Evolutionary conservation across 108 stramenopile species (phyloP).

Genomic region (Nitzschia palea): DNA sequence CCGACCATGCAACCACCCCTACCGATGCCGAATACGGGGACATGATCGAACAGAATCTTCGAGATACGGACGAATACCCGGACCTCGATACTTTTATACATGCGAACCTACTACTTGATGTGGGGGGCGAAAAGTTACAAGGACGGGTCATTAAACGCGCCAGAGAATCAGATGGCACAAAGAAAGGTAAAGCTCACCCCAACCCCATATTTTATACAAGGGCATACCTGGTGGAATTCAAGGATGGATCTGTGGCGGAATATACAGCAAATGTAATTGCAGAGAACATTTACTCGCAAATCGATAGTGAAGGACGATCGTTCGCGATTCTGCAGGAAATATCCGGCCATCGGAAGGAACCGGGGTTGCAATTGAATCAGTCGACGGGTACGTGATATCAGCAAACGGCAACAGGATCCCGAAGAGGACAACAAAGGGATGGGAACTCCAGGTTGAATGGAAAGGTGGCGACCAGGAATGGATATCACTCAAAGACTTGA

Average conservation of each 20-base stretch:
- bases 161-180: conserved; percentile 11
- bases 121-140: not conserved
- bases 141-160: conserved; percentile 8
- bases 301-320: conserved; percentile 27
- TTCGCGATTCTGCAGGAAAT: conserved; percentile 14
- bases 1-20: too few species aligned
- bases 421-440: conserved; percentile 49
- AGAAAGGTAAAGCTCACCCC: not conserved
- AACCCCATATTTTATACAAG: conserved; percentile 34
- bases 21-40: too few species aligned
- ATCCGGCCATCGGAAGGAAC: conserved; percentile 15
- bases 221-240: conserved; percentile 23
- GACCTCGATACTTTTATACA: conserved; percentile 6
- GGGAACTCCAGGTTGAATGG: conserved; percentile 42
- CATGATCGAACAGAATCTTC: not conserved
- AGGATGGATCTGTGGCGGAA: conserved; percentile 5
- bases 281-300: conserved; percentile 36
- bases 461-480: conserved; percentile 32
- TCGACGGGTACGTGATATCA: not conserved
- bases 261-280: conserved; percentile 47
- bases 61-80: not conserved
- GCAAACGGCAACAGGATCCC: not conserved
- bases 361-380: conserved; percentile 5
- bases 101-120: conserved; percentile 6
- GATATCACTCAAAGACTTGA: conserved; percentile 32